These are phyloP conservation scores for Penicillium sp. DNA, from an alignment of 2,329 filamentous ascomycete genomes.

Conservation along the genomic window DNA sequence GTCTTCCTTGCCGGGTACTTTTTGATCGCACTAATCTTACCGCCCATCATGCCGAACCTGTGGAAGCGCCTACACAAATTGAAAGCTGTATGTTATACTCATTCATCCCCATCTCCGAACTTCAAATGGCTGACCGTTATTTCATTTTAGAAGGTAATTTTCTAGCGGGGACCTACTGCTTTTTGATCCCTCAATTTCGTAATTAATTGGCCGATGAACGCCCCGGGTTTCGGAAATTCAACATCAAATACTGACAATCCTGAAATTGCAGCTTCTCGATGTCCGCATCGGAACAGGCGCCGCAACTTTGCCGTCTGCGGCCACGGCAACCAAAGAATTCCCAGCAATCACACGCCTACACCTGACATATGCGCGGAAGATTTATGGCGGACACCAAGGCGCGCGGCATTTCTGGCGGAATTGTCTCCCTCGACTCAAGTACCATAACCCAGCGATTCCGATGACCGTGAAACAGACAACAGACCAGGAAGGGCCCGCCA, in stretches of 20 bases:
- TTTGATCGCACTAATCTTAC: not conserved
- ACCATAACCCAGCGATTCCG: constrained; percentile 83
- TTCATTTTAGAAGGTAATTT: constrained; percentile 11
- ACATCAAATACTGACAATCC: constrained; percentile 2
- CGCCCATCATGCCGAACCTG: constrained; percentile 51
- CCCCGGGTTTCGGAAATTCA: not conserved
- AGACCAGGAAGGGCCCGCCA: constrained; percentile 52
- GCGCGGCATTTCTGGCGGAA: constrained; percentile 85
- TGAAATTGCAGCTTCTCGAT: constrained; percentile 65
- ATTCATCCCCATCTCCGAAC: not conserved
- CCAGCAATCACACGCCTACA: constrained; percentile 48
- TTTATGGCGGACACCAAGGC: constrained; percentile 45
- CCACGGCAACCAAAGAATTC: constrained; percentile 38
- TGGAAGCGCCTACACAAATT: constrained; percentile 74
- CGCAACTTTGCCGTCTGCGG: constrained; percentile 67
- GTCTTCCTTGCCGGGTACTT: not conserved
- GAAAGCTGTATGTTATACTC: constrained; percentile 60
- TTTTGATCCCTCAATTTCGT: not conserved
- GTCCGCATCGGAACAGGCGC: constrained; percentile 84
- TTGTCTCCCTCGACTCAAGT: constrained; percentile 86
- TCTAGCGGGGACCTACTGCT: not conserved
- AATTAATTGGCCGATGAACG: not conserved
- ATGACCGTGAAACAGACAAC: constrained; percentile 78
- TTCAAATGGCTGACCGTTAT: constrained; percentile 6
- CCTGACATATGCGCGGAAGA: constrained; percentile 50